phyloP scores from a whole-genome alignment of 2,329 filamentous ascomycete species.

The Penicillium hesseltinei region DNA sequence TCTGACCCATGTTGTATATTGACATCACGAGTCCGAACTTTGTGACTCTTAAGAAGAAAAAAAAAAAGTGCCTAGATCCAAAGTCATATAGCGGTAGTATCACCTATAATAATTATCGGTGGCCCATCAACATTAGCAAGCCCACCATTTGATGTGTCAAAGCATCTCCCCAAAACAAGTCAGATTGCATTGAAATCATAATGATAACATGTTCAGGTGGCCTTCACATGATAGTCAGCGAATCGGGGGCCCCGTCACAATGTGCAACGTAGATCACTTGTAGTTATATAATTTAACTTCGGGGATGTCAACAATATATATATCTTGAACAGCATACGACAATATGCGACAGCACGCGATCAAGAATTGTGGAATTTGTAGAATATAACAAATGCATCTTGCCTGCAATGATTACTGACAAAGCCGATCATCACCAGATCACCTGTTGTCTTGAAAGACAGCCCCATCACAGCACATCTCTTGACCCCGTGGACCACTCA shows the following conservation, averaged over 20 bases:
- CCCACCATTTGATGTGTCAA: neutral
- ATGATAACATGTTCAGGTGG: neutral
- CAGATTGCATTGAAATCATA: neutral
- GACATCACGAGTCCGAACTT: neutral
- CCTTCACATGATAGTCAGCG: neutral
- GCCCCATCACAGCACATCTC: neutral
- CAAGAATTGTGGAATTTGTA: neutral
- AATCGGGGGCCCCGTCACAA: neutral
- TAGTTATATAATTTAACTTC: neutral
- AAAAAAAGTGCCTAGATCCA: neutral
- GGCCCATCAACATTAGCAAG: neutral
- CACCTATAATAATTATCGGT: neutral
- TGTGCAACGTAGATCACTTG: neutral
- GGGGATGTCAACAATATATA: neutral
- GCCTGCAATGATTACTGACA: neutral
- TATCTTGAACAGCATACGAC: neutral
- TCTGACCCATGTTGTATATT: neutral
- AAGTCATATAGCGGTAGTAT: neutral
- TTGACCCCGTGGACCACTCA: neutral
- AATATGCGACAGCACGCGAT: neutral
- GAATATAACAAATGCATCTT: neutral
- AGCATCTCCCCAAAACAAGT: neutral
- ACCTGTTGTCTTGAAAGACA: neutral
- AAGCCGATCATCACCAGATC: neutral
- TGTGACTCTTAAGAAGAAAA: neutral